Evolutionary conservation across 192 early-diverging fungal species (phyloP).

Genomic region (Backusella westeae): DNA sequence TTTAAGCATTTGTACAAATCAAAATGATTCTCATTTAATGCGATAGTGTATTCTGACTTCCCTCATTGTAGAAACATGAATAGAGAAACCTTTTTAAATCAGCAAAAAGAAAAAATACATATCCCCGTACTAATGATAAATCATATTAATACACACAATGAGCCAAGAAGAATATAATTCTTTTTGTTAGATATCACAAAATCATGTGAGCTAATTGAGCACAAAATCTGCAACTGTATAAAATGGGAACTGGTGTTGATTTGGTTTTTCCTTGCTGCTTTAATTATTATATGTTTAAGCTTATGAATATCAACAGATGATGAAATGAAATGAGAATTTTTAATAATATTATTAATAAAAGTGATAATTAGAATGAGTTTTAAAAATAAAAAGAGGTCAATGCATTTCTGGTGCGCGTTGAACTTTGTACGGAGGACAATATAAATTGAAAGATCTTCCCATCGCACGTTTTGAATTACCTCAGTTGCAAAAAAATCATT

Average conservation of each 20-base stretch:
- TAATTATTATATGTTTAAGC: neutral
- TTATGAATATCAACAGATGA: no score
- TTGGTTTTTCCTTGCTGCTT: neutral
- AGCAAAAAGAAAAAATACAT: neutral
- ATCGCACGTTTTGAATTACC: neutral
- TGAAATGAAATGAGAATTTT: neutral
- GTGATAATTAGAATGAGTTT: neutral
- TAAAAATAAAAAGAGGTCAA: constrained; percentile 2
- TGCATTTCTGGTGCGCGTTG: neutral
- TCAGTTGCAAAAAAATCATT: neutral
- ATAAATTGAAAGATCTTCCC: neutral
- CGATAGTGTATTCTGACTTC: neutral
- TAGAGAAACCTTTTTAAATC: neutral
- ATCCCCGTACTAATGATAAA: neutral
- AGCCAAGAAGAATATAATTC: neutral
- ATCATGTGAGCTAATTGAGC: constrained; percentile 1
- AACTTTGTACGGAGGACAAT: neutral
- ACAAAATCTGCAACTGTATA: neutral
- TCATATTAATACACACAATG: neutral
- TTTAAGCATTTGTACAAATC: neutral
- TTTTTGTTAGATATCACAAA: neutral
- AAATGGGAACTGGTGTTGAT: neutral
- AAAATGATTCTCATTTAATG: neutral
- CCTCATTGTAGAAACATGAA: neutral
- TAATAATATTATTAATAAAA: neutral